Evolutionary conservation across 2,329 filamentous ascomycete species (phyloP).

Genomic region (Passalora sequoiae): DNA sequence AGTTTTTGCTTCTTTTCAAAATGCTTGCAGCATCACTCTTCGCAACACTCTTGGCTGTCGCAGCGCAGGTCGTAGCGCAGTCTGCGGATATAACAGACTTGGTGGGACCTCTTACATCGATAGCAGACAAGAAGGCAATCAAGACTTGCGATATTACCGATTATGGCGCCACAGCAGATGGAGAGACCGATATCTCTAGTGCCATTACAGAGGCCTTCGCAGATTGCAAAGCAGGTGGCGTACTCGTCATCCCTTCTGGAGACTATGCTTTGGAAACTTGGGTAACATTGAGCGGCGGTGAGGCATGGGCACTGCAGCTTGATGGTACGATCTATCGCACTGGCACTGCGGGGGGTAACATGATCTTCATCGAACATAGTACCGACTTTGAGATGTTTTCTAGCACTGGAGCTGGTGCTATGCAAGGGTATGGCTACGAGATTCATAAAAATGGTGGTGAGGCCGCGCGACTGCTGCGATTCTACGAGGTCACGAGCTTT

Average conservation of each 20-base stretch:
- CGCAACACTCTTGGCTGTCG: conserved; percentile 21
- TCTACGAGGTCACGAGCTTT: background rate
- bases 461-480: conserved; percentile 46
- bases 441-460: conserved; percentile 40
- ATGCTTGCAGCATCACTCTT: conserved; percentile 14
- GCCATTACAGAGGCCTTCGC: conserved; percentile 46
- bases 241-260: conserved; percentile 47
- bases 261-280: conserved; percentile 49
- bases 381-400: conserved; percentile 53
- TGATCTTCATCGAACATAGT: conserved; percentile 49
- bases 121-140: conserved; percentile 41
- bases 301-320: conserved; percentile 48
- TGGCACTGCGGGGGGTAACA: conserved; percentile 48
- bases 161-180: conserved; percentile 50
- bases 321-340: conserved; percentile 52
- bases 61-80: conserved; percentile 29
- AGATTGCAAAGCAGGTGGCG: conserved; percentile 49
- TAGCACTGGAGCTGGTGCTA: conserved; percentile 47
- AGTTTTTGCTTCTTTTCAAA: conserved; percentile 3
- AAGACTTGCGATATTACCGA: conserved; percentile 51
- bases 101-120: conserved; percentile 44
- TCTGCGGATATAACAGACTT: conserved; percentile 39
- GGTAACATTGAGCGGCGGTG: conserved; percentile 46
- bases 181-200: conserved; percentile 48
- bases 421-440: conserved; percentile 51